Percentiles rank a stretch among this genome's conserved stretches.
phyloP scores from a whole-genome alignment of 1,139 yeast genomes.

The Pichia sp. region DNA sequence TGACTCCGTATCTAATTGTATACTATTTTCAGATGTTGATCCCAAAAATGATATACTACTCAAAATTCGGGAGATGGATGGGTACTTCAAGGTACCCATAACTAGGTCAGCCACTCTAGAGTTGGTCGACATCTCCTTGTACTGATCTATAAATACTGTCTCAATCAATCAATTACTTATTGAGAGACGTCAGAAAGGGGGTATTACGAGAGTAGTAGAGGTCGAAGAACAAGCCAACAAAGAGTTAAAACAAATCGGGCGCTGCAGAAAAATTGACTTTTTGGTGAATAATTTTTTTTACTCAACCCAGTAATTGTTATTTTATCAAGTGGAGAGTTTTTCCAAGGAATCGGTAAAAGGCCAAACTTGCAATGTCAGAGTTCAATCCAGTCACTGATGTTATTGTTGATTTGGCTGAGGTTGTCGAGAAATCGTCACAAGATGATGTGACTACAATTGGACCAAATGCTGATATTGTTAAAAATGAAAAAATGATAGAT shows the following conservation, averaged over 20 bases:
- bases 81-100: not conserved
- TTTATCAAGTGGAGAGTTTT: too few relatives aligned
- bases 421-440: not conserved
- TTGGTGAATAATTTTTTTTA: not conserved
- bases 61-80: conserved; percentile 2
- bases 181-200: not conserved
- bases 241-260: not conserved
- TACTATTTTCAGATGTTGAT: conserved; percentile 7
- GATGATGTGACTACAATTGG: not conserved
- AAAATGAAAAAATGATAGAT: not conserved
- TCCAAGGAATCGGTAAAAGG: too few relatives aligned
- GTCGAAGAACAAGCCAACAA: conserved; percentile 1
- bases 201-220: not conserved
- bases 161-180: not conserved
- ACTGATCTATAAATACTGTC: not conserved
- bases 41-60: conserved; percentile 6
- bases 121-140: not conserved
- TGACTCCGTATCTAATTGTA: conserved; percentile 3
- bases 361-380: not conserved
- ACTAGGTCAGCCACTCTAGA: not conserved
- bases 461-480: not conserved
- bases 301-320: too few relatives aligned
- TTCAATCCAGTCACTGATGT: not conserved
- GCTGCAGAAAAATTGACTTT: not conserved
- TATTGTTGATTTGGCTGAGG: not conserved